Evolutionary conservation across 2,329 filamentous ascomycete genomes (phyloP), one percentile per base, ranked within the genome.

Genomic region (Diaporthe eres): DNA sequence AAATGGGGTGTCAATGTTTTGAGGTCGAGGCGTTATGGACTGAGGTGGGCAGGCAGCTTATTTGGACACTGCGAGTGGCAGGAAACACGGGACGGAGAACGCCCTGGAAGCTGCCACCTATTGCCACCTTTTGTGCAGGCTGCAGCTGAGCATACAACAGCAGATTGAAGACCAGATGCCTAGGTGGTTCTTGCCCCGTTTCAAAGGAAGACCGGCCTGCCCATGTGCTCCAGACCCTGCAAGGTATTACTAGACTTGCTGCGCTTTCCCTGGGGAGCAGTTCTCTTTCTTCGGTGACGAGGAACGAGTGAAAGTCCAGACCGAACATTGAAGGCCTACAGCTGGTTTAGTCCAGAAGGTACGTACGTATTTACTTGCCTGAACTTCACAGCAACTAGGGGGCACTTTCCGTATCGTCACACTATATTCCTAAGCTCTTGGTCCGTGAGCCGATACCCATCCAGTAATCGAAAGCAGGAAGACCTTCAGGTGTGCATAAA

Each of bases 51-150:
- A 39, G 37, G 49, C 63, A 67, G 65, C 12, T 28, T 58, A 25
- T 31, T 25, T 49, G 22, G 51, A 76, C 49, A 63, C 25, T 76
- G 51, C 65, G 67, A 53, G 65, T 67, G 72, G 67, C 42, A 76
- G 67, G 53, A 47, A 42, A 55, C 17, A 9, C 60, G 37, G 58
- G 61, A 28, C 51, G 37, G 58, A 12, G 17, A 47, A 76, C 60
- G 39, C 49, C 55, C 71, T 58, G 72, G 77, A 73, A 75, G 60
- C 71, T 74, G 58, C 70, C 44, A 72, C 60, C 74, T 57, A 31
- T 15, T 19, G 22, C 2, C 25, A 13, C 2, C 17, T 44, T 44
- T 47, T 13, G 49, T 6, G 17, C 47, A 47, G 58, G 71, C 58
- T 73, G 55, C 58, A 31, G 42, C 58, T 55, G 31, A 63, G 25